Evolutionary conservation across 2,329 filamentous ascomycete species (phyloP), one percentile per base, ranked within the genome.

Genomic region (Pestalotiopsis sp.): DNA sequence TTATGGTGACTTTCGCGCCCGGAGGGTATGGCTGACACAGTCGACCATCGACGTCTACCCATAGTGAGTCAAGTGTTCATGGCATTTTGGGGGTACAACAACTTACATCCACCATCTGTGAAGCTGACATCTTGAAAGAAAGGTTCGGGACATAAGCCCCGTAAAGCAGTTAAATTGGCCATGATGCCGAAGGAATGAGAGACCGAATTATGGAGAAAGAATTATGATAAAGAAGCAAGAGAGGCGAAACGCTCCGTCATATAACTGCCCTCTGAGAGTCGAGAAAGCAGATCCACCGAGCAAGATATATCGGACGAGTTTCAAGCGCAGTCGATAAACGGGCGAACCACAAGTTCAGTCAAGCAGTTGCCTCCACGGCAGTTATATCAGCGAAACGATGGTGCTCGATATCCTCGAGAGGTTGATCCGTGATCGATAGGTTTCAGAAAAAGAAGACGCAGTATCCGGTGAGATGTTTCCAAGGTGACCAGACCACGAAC

Each of bases 111-210:
- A 70, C 75, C 76, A 57, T 64, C 70, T 3, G 70, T 58, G 36
- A 91, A 97, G 69, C 86, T 79, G 38, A 81, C 80, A 69, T 86
- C 85, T 77, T 93, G 88, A 71, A 91, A 85, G 76, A 96, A 95
- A 4, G 93, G 93, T 65, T 85, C 72, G 17, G 88, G 87, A 79
- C 93, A 97, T 20, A 27, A 7, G n/a, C 67, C 67, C 20, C 67
- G 67, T 13, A 68, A 57, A n/a, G 62, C 36, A 49, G 58, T 59
- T 4, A 25, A 36, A 36, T 52, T 66, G 27, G 64, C 38, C 67
- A 68, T 61, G 71, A 68, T 70, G 72, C 64, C 41, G 25, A 13
- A n/a, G 14, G 27, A 62, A 62, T 7, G 59, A 62, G 31, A 38
- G 59, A 62, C 59, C 38, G 59, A 62, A 39, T 36, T 36, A 12